Base-by-base conservation (phyloP, 441 rosid species). In the Viola pubescens region DNA sequence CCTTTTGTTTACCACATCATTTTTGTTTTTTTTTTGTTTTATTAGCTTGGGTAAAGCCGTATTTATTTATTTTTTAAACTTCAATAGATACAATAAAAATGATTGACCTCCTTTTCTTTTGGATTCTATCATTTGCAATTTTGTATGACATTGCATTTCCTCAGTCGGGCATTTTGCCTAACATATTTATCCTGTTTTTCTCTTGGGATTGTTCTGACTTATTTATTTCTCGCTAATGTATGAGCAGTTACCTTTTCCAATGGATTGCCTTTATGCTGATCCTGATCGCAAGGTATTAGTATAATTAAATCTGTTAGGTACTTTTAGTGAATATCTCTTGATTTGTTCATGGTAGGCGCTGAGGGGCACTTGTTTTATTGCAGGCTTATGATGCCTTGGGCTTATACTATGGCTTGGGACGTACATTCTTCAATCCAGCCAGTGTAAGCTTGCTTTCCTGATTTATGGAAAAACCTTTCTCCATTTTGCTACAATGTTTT, bases 241-340 rank as follows among this genome's bases (percentile, higher is more conserved):
- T 65, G 40, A 52, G 42, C 78, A 88, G 98, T 71, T 88, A 56
- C 94, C 96, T 16, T 88, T 91, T 56, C 96, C 98, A 3, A 73
- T 82, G 88, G 94, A 91, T 65, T 77, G 71, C 67, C 96, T 91
- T 47, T 88, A 83, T 55, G 95, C 94, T 4, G 98, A 91, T 80
- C 96, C 98, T 38, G 82, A 80, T 9, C 87, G 80, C 71, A 82
- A 89, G 95, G 96, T 88, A 77, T 53, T 10, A 4, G 38, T 3
- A 14, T 49, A 26, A n/a, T 46, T 37, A 9, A n/a, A 16, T 16
- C 37, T 10, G 7, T 61, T 9, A 45, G 9, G 48, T n/a, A 7
- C 9, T 45, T n/a, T 45, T 45, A 52, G 56, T n/a, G 46, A 8
- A 7, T 56, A 16, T 16, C 19, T 16, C 10, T n/a, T 54, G 9